Conservation (phyloP, 305 asterid species). For the Fraxinus angustifolia region DNA sequence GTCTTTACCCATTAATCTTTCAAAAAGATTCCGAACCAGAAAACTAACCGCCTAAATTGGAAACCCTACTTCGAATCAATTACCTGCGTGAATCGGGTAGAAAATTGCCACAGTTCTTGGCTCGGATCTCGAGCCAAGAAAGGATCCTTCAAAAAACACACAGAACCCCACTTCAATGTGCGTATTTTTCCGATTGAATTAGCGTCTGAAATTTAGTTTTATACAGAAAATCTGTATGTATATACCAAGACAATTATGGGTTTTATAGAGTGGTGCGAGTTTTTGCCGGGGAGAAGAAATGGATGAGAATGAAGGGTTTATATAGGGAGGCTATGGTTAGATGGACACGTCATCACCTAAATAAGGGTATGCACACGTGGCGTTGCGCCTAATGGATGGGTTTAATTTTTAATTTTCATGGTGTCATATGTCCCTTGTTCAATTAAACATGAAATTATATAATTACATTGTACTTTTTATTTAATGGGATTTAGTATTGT, state of each 20-base stretch:
- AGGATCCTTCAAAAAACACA: constrained; percentile 37
- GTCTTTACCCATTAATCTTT: neutral
- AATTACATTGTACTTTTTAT: no score
- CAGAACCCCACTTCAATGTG: constrained; percentile 29
- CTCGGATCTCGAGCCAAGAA: constrained; percentile 91
- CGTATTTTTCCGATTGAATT: constrained; percentile 6
- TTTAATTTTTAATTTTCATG: no score
- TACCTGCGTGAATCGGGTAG: constrained; percentile 29
- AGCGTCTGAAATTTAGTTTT: constrained; percentile 6
- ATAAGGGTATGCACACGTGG: constrained; percentile 49
- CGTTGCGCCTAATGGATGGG: constrained; percentile 4
- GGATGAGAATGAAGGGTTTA: constrained; percentile 63
- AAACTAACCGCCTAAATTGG: neutral
- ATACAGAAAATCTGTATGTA: neutral
- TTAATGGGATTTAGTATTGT: no score
- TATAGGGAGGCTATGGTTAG: constrained; percentile 57
- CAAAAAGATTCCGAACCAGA: neutral
- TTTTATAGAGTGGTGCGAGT: constrained; percentile 12
- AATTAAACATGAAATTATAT: no score
- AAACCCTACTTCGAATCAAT: neutral
- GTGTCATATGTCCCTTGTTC: no score
- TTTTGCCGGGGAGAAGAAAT: constrained; percentile 20
- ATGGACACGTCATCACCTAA: constrained; percentile 47
- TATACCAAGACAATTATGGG: neutral
- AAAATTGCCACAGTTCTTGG: constrained; percentile 52